Evolutionary conservation across 2,329 filamentous ascomycete genomes (phyloP).

Genomic region (Onygenales sp.): DNA sequence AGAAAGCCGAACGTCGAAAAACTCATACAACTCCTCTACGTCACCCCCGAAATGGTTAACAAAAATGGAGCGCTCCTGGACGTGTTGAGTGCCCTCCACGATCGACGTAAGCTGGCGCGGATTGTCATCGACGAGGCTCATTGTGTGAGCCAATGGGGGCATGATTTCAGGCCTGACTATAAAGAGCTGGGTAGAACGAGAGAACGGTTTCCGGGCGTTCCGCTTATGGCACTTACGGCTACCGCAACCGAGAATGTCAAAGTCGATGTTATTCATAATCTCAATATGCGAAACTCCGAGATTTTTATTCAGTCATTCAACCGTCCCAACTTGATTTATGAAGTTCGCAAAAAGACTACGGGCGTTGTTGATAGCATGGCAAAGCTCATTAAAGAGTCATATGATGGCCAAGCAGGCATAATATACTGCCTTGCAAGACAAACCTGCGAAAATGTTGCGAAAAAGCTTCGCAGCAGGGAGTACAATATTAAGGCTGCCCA

Average conservation of each 20-base stretch:
- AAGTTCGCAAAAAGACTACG: constrained; percentile 64
- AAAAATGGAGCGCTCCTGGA: constrained; percentile 63
- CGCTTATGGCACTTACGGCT: constrained; percentile 89
- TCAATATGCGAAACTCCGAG: constrained; percentile 70
- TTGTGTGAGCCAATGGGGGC: constrained; percentile 98
- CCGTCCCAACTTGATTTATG: constrained; percentile 85
- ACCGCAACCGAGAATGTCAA: constrained; percentile 93
- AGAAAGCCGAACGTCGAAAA: constrained; percentile 58
- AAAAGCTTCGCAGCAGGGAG: constrained; percentile 47
- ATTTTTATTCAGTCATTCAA: constrained; percentile 92
- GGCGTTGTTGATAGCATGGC: constrained; percentile 46
- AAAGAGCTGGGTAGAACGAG: constrained; percentile 72
- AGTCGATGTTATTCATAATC: constrained; percentile 79
- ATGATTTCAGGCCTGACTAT: constrained; percentile 95
- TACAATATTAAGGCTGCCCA: constrained; percentile 64
- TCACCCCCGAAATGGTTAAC: constrained; percentile 93
- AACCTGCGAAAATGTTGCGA: constrained; percentile 70
- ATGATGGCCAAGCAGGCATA: constrained; percentile 69
- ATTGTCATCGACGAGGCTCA: constrained; percentile 98
- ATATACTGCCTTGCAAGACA: constrained; percentile 86
- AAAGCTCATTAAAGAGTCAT: constrained; percentile 56
- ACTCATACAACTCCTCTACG: constrained; percentile 77
- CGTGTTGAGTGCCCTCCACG: constrained; percentile 59
- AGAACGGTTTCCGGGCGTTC: constrained; percentile 63
- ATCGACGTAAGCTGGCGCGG: constrained; percentile 64